These are phyloP conservation scores for Alternaria dauci DNA, from an alignment of 2,329 filamentous ascomycete species.

Conservation along the genomic window DNA sequence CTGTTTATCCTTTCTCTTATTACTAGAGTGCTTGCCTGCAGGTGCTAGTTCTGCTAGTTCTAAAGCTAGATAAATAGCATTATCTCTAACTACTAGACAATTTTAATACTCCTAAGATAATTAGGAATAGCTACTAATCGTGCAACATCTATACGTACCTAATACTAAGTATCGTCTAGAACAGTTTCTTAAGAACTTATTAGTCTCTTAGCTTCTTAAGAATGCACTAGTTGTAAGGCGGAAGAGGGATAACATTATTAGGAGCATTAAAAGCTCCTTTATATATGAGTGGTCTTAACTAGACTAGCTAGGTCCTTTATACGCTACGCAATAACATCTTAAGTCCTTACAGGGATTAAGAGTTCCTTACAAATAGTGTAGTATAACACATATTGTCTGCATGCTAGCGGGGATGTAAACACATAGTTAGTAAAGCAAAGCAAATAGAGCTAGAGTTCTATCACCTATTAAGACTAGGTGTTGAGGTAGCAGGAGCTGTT, in stretches of 20 bases:
- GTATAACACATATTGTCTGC: not conserved
- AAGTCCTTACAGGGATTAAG: not conserved
- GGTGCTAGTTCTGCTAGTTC: not conserved
- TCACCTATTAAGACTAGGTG: too few species aligned
- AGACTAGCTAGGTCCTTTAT: not conserved
- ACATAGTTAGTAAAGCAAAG: not conserved
- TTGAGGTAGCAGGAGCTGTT: too few species aligned
- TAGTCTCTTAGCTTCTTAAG: not conserved
- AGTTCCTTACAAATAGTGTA: not conserved
- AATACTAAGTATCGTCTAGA: conserved; percentile 2
- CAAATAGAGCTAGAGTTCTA: not conserved
- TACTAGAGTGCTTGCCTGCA: not conserved
- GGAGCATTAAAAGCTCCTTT: conserved; percentile 2
- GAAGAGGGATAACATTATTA: conserved; percentile 4
- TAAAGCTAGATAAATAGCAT: not conserved
- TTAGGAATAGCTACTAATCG: not conserved
- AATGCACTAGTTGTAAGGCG: not conserved
- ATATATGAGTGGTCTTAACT: conserved; percentile 1
- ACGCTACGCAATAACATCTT: not conserved
- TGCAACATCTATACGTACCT: conserved; percentile 1
- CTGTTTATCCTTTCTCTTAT: not conserved
- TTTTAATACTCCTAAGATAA: conserved; percentile 1
- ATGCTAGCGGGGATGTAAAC: not conserved
- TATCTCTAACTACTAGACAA: not conserved
- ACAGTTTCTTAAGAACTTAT: conserved; percentile 6